Conservation (phyloP, 2,329 filamentous ascomycete genomes). For the Nigrograna mackinnonii region DNA sequence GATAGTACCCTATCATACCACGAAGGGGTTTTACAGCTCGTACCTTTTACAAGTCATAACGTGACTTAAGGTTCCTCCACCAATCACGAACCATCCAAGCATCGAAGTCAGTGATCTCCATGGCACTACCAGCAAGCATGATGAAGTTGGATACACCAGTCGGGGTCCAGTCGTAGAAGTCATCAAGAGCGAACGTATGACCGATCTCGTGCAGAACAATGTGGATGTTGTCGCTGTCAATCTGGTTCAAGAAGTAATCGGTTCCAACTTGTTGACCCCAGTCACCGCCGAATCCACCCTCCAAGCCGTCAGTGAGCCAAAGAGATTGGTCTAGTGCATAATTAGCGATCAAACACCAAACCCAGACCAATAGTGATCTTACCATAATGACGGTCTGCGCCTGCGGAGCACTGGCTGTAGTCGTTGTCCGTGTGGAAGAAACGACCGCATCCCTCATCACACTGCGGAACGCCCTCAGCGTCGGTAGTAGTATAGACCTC, state of each 20-base stretch:
- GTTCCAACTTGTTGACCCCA: slow-evolving; percentile 52
- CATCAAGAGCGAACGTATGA: slow-evolving; percentile 49
- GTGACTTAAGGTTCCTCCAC: slow-evolving; percentile 44
- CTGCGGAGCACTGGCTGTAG: slow-evolving; percentile 45
- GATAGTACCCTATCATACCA: too few species aligned
- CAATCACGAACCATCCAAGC: slow-evolving; percentile 55
- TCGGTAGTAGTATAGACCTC: slow-evolving; percentile 50
- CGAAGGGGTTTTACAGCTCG: too few species aligned
- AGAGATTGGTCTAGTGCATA: slow-evolving; percentile 43
- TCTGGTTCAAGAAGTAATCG: slow-evolving; percentile 47
- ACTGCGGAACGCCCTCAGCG: slow-evolving; percentile 46
- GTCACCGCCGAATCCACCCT: slow-evolving; percentile 51
- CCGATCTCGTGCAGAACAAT: slow-evolving; percentile 53
- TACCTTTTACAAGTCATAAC: slow-evolving; percentile 20
- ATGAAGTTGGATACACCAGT: slow-evolving; percentile 47
- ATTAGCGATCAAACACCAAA: neutral
- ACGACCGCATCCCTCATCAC: slow-evolving; percentile 45
- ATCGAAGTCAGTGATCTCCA: slow-evolving; percentile 52
- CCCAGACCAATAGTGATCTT: neutral
- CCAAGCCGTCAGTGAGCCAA: slow-evolving; percentile 53
- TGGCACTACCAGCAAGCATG: slow-evolving; percentile 50
- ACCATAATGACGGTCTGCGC: slow-evolving; percentile 45
- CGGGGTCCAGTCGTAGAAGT: slow-evolving; percentile 52
- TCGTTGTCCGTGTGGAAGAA: slow-evolving; percentile 51
- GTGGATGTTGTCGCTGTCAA: slow-evolving; percentile 45